Percentiles rank a stretch among this genome's conserved stretches.
phyloP scores from a whole-genome alignment of 2,329 filamentous ascomycete genomes.

The Paecilomyces dactylethromorphus region DNA sequence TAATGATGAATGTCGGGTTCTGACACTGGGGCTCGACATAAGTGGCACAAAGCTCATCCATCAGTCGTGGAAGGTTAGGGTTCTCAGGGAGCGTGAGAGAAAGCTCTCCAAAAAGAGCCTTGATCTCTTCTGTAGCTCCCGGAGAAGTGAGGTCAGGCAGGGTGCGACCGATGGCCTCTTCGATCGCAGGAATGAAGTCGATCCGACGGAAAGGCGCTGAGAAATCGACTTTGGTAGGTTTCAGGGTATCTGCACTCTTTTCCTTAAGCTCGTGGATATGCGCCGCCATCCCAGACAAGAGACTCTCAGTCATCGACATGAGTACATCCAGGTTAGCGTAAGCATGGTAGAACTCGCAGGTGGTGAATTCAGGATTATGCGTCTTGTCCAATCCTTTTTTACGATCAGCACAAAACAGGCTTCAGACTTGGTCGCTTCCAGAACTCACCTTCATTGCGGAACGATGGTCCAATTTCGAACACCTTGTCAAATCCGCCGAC shows the following conservation, averaged over 20 bases:
- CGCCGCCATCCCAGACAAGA: constrained; percentile 56
- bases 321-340: constrained; percentile 71
- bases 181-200: constrained; percentile 76
- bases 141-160: constrained; percentile 56
- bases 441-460: constrained; percentile 74
- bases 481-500: constrained; percentile 82
- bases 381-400: constrained; percentile 63
- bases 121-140: constrained; percentile 54
- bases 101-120: constrained; percentile 48
- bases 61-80: constrained; percentile 59
- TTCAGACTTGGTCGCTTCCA: not conserved
- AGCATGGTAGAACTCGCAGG: constrained; percentile 92
- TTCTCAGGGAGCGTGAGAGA: constrained; percentile 44
- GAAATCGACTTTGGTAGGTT: constrained; percentile 51
- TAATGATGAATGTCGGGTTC: constrained; percentile 73
- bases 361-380: constrained; percentile 96
- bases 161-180: constrained; percentile 57
- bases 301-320: constrained; percentile 65
- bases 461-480: constrained; percentile 88
- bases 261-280: constrained; percentile 43
- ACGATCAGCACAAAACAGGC: not conserved
- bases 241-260: constrained; percentile 30
- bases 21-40: constrained; percentile 74
- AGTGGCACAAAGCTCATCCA: constrained; percentile 70
- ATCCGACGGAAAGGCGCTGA: constrained; percentile 55